A percentile compares a stretch with the other conserved stretches of the same genome.
These are phyloP conservation scores for Alliaria petiolata DNA, from an alignment of 345 rosid genomes.

Conservation along the genomic window DNA sequence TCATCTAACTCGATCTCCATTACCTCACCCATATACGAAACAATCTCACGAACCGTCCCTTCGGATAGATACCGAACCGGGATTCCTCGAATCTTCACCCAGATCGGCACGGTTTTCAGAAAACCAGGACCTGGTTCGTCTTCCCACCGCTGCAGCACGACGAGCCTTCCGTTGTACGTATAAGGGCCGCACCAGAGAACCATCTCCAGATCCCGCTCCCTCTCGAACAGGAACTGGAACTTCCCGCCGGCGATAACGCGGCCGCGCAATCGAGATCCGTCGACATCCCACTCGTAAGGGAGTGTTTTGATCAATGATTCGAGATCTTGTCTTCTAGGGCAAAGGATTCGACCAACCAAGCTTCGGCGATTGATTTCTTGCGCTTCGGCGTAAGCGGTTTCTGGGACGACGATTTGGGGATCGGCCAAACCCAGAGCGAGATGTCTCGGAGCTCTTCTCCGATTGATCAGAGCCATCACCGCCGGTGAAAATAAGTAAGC, in stretches of 20 bases:
- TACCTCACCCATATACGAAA: neutral
- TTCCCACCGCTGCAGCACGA: conserved; percentile 6
- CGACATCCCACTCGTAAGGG: neutral
- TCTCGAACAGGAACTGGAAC: conserved; percentile 7
- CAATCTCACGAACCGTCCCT: conserved; percentile 17
- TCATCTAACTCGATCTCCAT: neutral
- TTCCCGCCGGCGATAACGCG: conserved; percentile 1
- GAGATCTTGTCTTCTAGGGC: conserved; percentile 3
- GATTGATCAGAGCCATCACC: neutral
- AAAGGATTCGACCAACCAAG: neutral
- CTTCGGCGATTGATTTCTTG: neutral
- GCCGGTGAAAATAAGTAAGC: neutral
- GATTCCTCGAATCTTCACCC: conserved; percentile 7
- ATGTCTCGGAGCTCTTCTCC: neutral
- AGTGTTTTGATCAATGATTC: neutral
- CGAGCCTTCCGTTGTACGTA: neutral
- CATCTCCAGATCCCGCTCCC: neutral
- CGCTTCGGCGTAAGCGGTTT: neutral
- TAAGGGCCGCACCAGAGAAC: conserved; percentile 7
- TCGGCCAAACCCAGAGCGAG: neutral
- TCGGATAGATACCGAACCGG: conserved; percentile 1
- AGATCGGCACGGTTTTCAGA: neutral
- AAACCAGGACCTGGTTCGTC: conserved; percentile 4
- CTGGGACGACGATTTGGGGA: neutral
- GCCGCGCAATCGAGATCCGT: neutral